Base-by-base conservation (phyloP, 2,329 filamentous ascomycete genomes). In the Samsoniella hepiali region DNA sequence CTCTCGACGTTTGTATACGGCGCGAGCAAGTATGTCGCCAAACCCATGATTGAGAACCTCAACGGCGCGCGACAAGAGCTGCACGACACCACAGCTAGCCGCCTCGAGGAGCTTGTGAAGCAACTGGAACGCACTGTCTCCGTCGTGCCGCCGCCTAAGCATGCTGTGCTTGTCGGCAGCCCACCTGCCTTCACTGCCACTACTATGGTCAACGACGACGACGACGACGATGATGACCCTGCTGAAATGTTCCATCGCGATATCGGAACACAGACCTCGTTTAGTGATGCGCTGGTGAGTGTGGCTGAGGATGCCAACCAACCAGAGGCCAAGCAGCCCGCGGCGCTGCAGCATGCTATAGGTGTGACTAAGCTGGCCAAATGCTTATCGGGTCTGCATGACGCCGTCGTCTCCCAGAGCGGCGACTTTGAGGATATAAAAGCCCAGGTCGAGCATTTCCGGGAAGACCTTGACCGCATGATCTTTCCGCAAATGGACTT, bases 171-270 rank as follows among this genome's bases (percentile, higher is more conserved):
- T 27, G 66, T 68, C 17, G 72, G 72, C 9, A 61, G 13, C 31
- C n/a, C 40, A 15, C 6, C 40, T 15, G 29, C 38, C 15, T 47
- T 50, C 3, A 17, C 50, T 13, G 17, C 51, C 13, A 57, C 51
- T 17, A 27, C 44, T 1, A 50, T 36, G 36, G 27, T 27, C 32
- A 29, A 42, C n/a, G 60, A 62, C 69, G 82, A 81, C 32, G 80
- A 77, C 64, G 83, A 84, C 65, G 80, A 77, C 65, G 83, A 40
- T 22, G 22, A 84, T 65, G 87, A 89, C 69, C 91, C 91, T 1
- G 87, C 88, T 1, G 91, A 94, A 74, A 84, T 93, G 66, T 95
- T 91, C 76, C 90, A 93, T 74, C 86, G 90, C 53, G 91, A 95
- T 71, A 84, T 91, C 65, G 90, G 90, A 67, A 90, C 91, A 1